These are phyloP conservation scores for Telopea speciosissima DNA, from an alignment of 177 flowering plant species.

Conservation along the genomic window DNA sequence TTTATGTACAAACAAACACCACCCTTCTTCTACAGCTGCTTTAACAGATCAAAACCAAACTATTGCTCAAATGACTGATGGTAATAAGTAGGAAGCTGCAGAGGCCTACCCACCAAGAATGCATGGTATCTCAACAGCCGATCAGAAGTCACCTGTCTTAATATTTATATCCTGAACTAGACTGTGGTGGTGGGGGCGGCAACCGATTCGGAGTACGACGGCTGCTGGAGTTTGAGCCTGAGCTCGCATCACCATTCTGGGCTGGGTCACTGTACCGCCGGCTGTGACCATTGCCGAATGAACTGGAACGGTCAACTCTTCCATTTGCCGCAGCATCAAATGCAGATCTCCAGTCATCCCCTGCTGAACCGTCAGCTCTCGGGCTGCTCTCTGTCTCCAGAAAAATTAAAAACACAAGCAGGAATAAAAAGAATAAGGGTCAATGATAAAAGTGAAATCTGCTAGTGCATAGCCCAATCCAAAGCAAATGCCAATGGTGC, in stretches of 20 bases:
- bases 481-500: too few species aligned
- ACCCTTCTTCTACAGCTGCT: conserved; percentile 12
- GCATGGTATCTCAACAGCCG: conserved; percentile 16
- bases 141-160: conserved; percentile 12
- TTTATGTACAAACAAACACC: conserved; percentile 18
- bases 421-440: too few species aligned
- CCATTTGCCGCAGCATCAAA: conserved; percentile 98
- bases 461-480: too few species aligned
- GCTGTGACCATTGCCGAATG: conserved; percentile 55
- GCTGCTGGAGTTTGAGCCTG: conserved; percentile 47
- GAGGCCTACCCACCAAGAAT: conserved; percentile 23
- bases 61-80: conserved; percentile 8
- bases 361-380: conserved; percentile 43
- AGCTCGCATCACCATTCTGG: conserved; percentile 63
- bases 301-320: conserved; percentile 27
- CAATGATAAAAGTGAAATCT: too few species aligned
- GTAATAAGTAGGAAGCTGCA: not conserved
- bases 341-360: conserved; percentile 95
- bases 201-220: conserved; percentile 84
- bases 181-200: conserved; percentile 60
- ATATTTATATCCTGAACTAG: conserved; percentile 37
- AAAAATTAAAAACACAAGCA: not conserved
- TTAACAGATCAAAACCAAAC: conserved; percentile 11
- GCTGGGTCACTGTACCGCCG: conserved; percentile 74
- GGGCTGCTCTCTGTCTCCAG: conserved; percentile 70